Base-by-base conservation (phyloP, 768 basidiomycete genomes). In the Clavaria fumosa region DNA sequence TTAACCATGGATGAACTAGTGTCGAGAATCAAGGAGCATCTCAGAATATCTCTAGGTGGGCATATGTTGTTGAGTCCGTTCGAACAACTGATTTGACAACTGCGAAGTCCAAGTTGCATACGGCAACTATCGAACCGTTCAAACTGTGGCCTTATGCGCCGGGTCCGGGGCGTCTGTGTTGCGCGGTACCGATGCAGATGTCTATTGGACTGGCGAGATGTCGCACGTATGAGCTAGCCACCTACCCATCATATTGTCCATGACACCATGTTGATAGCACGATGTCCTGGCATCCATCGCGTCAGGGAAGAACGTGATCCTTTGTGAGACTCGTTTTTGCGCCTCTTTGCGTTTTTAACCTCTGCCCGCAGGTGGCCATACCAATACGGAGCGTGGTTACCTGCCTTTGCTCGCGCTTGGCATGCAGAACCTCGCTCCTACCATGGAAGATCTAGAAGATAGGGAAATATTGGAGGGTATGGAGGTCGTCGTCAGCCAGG, bases 141-240 rank as follows among this genome's bases (percentile, higher is more conserved):
- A 60, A 39, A 73, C 75, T 20, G 69, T 95, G 40, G 90, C 84
- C 36, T 78, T 96, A 42, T 95, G 91, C 55, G 90, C 90, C 23
- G 93, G 93, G 23, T 78, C 80, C 20, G 91, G 89, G 34, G 81
- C 72, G 2, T 78, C 78, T 31, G 64, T 91, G 54, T 68, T 96
- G 34, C 55, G 64, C 14, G 77, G 72, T 34, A 64, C 72, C 26
- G 57, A 70, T 32, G 90, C 89, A 26, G 90, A 95, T 55, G 70
- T 90, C 18, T 88, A 83, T 55, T 66, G 90, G 49, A 96, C 93
- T 2, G 93, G 93, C 6, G 89, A 96, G 60, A 84, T 91, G 82
- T 55, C 69, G 14, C 90, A 93, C 57, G 85, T 88, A 56, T 36
- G 73, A 23, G 23, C 9, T 28, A 41, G 12, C 31, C 31, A 42